Evolutionary conservation across 371 early-diverging fungal species (phyloP).

Genomic region (Funneliformis caledonium): DNA sequence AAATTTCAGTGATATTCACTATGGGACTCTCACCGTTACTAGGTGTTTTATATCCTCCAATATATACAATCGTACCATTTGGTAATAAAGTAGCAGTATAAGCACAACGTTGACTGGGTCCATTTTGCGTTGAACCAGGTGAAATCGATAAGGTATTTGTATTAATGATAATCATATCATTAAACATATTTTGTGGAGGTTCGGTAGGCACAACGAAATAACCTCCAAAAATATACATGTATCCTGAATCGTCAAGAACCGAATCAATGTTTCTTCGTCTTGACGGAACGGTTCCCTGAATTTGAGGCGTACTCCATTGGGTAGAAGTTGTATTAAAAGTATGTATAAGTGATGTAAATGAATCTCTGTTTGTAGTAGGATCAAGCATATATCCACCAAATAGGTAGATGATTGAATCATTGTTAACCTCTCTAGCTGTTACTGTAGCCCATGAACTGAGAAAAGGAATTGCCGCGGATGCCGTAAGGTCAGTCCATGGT

Average conservation of each 20-base stretch:
- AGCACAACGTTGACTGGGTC: neutral
- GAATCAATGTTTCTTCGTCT: neutral
- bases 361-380: neutral
- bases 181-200: neutral
- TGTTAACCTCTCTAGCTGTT: neutral
- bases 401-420: neutral
- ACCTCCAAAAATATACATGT: neutral
- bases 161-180: constrained; percentile 1
- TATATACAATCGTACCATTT: constrained; percentile 8
- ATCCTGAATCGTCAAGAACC: neutral
- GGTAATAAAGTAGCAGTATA: constrained; percentile 24
- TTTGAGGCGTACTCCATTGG: neutral
- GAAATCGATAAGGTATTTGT: neutral
- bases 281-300: neutral
- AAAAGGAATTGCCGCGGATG: neutral
- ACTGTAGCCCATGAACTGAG: neutral
- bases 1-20: neutral
- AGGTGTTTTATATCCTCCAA: neutral
- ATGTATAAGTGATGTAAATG: neutral
- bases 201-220: neutral
- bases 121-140: neutral
- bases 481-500: neutral
- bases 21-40: neutral
- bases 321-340: neutral
- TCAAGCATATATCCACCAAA: neutral